A percentile compares a stretch with the other conserved stretches of the same genome.
Evolutionary conservation across 192 early-diverging fungal species (phyloP).

Genomic region (Backusella tuberculispora): DNA sequence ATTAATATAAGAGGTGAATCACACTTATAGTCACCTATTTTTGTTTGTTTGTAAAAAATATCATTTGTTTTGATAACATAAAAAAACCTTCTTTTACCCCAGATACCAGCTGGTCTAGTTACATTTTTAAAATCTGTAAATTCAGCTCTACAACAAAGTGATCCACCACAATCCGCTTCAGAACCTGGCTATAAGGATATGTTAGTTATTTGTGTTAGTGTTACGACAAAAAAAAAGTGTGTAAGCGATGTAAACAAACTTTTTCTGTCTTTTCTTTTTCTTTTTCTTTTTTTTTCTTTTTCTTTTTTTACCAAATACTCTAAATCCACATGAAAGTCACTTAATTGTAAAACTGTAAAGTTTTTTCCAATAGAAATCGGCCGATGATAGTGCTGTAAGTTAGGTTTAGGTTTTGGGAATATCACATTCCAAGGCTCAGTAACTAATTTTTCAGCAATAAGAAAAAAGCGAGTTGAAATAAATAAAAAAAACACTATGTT

Average conservation of each 20-base stretch:
- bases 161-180: conserved; percentile 51
- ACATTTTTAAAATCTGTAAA: conserved; percentile 40
- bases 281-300: neutral
- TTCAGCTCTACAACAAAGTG: conserved; percentile 54
- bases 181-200: conserved; percentile 34
- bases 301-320: conserved; percentile 33
- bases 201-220: neutral
- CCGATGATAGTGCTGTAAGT: conserved; percentile 16
- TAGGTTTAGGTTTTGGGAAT: conserved; percentile 51
- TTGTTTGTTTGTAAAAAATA: neutral
- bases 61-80: neutral
- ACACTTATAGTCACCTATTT: conserved; percentile 52
- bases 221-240: neutral
- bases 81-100: conserved; percentile 27
- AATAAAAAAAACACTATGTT: neutral
- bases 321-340: conserved; percentile 55
- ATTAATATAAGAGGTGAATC: conserved; percentile 51
- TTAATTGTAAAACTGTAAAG: conserved; percentile 51
- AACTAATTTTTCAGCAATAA: neutral
- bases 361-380: conserved; percentile 37
- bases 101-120: conserved; percentile 35
- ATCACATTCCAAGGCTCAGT: conserved; percentile 33
- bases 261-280: too few species aligned
- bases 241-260: neutral
- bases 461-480: neutral